Percentiles rank a stretch among this genome's conserved stretches.
Conservation (phyloP, 2,329 filamentous ascomycete genomes). For the Penicillium sp. region DNA sequence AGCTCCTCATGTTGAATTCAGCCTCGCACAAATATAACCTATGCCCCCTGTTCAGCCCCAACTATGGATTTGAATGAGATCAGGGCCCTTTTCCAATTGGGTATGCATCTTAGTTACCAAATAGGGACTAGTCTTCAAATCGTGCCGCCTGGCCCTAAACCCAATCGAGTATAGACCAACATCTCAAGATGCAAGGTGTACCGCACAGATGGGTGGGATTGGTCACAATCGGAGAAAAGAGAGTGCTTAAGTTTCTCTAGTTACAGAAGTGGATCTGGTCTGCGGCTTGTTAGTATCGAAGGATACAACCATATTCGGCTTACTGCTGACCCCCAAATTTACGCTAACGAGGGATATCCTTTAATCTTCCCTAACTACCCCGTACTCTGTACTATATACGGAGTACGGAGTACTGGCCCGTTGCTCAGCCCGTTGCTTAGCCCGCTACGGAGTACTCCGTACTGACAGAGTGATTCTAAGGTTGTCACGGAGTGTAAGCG, state of each 20-base stretch:
- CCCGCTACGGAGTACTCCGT: too few species aligned
- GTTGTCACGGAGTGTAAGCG: too few species aligned
- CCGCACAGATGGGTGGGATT: not conserved
- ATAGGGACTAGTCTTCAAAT: not conserved
- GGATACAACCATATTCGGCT: not conserved
- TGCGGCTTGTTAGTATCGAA: not conserved
- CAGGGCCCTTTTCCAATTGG: not conserved
- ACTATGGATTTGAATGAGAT: not conserved
- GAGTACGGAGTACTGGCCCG: too few species aligned
- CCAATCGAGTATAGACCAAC: not conserved
- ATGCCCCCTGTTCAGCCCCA: not conserved
- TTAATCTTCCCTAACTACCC: not conserved
- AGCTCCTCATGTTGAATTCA: not conserved
- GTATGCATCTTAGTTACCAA: not conserved
- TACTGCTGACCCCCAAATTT: not conserved
- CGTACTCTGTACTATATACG: too few species aligned
- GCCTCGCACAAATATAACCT: not conserved
- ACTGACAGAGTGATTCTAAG: too few species aligned
- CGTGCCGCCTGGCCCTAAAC: not conserved
- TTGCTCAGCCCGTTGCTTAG: too few species aligned
- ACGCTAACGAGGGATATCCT: not conserved
- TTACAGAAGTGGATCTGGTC: not conserved
- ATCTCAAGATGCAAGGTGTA: not conserved
- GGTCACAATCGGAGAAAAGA: not conserved
- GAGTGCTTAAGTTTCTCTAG: not conserved